Evolutionary conservation across 306 rosid genomes (phyloP), one percentile per base, ranked within the genome.

Genomic region (Acmispon strigosus): DNA sequence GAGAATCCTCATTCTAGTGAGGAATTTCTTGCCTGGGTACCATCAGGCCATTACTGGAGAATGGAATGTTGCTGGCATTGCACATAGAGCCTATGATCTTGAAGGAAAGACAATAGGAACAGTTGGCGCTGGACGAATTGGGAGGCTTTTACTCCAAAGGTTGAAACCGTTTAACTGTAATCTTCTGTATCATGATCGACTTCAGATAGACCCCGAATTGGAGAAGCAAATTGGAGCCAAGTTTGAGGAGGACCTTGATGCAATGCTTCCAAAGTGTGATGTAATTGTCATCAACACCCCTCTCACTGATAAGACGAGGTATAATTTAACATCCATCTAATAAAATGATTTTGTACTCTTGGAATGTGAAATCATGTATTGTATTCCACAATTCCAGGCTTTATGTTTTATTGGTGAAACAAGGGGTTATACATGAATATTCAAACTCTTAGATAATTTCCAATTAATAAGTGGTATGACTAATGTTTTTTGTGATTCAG

Each of bases 211-310:
- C 5, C 74, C 91, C 12, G 98, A 87, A 67, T 78, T 89, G 70
- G 97, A 94, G 90, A 84, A 78, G 12, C 75, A 89, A 81, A 82
- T n/a, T 1, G 97, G 97, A 57, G 97, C 96, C 0, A 82, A 86
- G 77, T 94, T 81, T 78, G 97, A 90, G 85, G 97, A 90, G 82
- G 96, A 94, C 43, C 86, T 94, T 51, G 98, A 94, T 76, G 86
- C 88, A n/a, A 87, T 94, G 97, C 90, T 94, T 80, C 97, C 95
- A 3, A 94, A 94, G 75, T 94, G 98, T 54, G 98, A 94, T 19
- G 78, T 94, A 2, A 54, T 94, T 79, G 98, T 94, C 62, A 81
- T 94, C 83, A 94, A 94, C 86, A 94, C 57, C 0, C 98, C 98
- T 57, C 95, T 90, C 27, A 94, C 98, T 36, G 97, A 89, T 6